Base-by-base conservation (phyloP, 768 basidiomycete genomes). In the Boletus patriciae region DNA sequence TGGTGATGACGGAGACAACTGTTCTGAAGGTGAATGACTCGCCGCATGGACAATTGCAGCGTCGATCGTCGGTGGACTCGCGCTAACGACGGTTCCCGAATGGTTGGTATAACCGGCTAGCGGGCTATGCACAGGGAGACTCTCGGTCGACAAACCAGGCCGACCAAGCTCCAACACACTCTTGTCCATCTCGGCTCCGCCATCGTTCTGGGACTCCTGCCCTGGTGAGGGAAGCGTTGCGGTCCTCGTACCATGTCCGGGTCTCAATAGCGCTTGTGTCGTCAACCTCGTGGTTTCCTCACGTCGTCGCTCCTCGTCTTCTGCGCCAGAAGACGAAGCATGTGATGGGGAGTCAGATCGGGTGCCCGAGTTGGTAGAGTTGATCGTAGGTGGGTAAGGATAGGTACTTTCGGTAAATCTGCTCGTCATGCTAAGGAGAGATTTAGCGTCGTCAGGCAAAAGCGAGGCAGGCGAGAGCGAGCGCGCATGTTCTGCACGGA, bases 151-250 rank as follows among this genome's bases (percentile, higher is more conserved):
- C 50, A 82, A 79, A 12, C 81, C 85, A 16, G 93, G 90, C 46
- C 92, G 82, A 23, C 85, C 88, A 71, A 94, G 86, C 18, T 76
- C 77, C 62, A 88, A 74, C 37, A 94, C 92, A 16, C 87, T 88
- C 8, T 84, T 84, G 66, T 92, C 88, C 80, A 86, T 82, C 65
- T 88, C 63, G 38, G 48, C 21, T 47, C 60, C 31, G 12, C 55
- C 52, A 29, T 51, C 57, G 18, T 50, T 31, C 31, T 60, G 54
- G 0, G 23, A n/a, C 15, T 54, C 53, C 7, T 52, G 49, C 15
- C 54, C 56, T 21, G 36, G 56, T 9, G 51, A 19, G 16, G 77
- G 78, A 25, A 77, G 70, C 11, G 77, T 77, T 37, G 74, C 44
- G 1, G 71, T 73, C 50, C 66, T 59, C n/a, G 49, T 54, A 19